A percentile compares a stretch with the other conserved stretches of the same genome.
Evolutionary conservation across 352 stramenopile species (phyloP).

Genomic region (Pythium aristosporum): DNA sequence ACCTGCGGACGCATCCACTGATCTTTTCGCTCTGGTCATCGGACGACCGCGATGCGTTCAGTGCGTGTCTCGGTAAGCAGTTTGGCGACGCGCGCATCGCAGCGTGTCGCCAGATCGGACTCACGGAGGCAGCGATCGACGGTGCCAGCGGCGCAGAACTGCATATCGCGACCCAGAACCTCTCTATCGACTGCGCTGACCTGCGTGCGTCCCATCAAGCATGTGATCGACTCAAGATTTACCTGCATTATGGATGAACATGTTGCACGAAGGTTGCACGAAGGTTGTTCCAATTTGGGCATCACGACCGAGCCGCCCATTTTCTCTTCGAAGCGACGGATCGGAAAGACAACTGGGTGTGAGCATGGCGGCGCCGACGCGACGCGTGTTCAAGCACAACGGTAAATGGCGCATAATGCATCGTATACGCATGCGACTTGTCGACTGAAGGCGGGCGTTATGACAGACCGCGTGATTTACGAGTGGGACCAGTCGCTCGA

Average conservation of each 20-base stretch:
- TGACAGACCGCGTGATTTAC: conserved; percentile 86
- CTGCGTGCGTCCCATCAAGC: conserved; percentile 47
- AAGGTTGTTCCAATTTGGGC: conserved; percentile 19
- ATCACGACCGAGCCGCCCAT: conserved; percentile 1
- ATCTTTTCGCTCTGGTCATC: conserved; percentile 59
- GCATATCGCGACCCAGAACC: conserved; percentile 57
- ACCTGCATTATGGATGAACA: conserved; percentile 65
- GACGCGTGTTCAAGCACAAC: conserved; percentile 71
- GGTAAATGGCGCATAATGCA: conserved; percentile 28
- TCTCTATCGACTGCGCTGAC: conserved; percentile 53
- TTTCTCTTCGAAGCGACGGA: conserved; percentile 14
- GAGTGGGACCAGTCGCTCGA: conserved; percentile 97
- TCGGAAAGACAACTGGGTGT: not conserved
- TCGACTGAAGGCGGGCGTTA: not conserved
- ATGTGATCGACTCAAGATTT: conserved; percentile 67
- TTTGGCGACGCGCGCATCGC: conserved; percentile 64
- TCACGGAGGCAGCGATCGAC: conserved; percentile 63
- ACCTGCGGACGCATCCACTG: conserved; percentile 31
- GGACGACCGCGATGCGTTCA: conserved; percentile 47
- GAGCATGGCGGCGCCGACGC: conserved; percentile 41
- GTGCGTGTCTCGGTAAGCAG: conserved; percentile 42
- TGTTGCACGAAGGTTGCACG: conserved; percentile 37
- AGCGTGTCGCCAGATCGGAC: conserved; percentile 57
- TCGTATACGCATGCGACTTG: not conserved
- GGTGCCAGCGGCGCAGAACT: conserved; percentile 48